Evolutionary conservation across 2,329 filamentous ascomycete species (phyloP).

Genomic region (Sclerotinia borealis): DNA sequence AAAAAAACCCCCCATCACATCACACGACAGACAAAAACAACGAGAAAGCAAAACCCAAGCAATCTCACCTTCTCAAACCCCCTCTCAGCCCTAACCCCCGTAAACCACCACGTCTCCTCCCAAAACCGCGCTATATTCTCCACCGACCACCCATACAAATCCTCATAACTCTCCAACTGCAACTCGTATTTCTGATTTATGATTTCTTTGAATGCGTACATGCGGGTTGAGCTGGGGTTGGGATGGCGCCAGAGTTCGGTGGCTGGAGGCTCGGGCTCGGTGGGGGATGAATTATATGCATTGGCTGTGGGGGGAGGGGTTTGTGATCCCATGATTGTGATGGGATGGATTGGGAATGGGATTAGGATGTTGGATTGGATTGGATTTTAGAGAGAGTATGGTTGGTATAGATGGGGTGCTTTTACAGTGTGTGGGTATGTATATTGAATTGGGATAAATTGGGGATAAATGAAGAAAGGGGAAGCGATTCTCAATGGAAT

Average conservation of each 20-base stretch:
- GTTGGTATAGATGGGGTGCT: too few relatives aligned
- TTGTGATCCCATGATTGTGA: background rate
- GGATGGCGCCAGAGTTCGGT: slow-evolving; percentile 66
- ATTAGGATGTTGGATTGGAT: too few relatives aligned
- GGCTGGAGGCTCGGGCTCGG: background rate
- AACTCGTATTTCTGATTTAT: slow-evolving; percentile 64
- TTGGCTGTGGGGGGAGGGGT: too few relatives aligned
- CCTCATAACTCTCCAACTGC: slow-evolving; percentile 58
- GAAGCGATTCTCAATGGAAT: background rate
- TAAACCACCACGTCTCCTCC: slow-evolving; percentile 79
- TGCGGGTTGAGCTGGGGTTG: slow-evolving; percentile 59
- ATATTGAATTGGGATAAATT: background rate
- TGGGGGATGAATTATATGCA: too few relatives aligned
- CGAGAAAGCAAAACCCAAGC: too few relatives aligned
- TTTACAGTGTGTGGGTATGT: background rate
- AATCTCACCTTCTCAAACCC: slow-evolving; percentile 58
- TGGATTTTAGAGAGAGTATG: background rate
- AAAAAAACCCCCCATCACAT: too few relatives aligned
- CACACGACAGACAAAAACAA: slow-evolving; percentile 7
- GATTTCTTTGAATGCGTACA: slow-evolving; percentile 64
- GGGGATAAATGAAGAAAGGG: background rate
- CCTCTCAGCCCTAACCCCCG: slow-evolving; percentile 64
- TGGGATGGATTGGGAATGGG: background rate
- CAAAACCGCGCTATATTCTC: slow-evolving; percentile 72
- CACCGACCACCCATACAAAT: slow-evolving; percentile 82